phyloP scores from a whole-genome alignment of 768 basidiomycete species.

The Tricholoma saponaceum region DNA sequence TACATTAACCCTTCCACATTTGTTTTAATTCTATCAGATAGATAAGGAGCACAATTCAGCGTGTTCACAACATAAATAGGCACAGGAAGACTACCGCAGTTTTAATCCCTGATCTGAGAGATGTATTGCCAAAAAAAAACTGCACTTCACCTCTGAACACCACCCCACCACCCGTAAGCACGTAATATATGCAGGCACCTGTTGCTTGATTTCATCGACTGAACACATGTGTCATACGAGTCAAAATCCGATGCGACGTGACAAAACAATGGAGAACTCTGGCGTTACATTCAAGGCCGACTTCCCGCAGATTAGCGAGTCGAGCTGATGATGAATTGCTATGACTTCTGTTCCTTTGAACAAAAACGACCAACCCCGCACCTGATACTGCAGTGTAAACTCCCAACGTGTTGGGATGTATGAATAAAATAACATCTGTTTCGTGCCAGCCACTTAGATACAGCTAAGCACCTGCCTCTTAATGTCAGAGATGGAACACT shows the following conservation, averaged over 20 bases:
- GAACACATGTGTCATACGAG: not conserved
- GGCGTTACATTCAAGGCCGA: slow-evolving; percentile 2
- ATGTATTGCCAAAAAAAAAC: not conserved
- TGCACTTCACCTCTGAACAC: not conserved
- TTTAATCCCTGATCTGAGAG: not conserved
- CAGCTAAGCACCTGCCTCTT: too few relatives aligned
- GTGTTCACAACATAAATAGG: not conserved
- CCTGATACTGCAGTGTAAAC: too few relatives aligned
- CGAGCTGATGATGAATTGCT: not conserved
- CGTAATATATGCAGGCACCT: not conserved
- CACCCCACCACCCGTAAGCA: not conserved
- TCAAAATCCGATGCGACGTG: slow-evolving; percentile 5
- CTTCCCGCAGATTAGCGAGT: slow-evolving; percentile 4
- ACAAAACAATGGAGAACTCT: slow-evolving; percentile 14
- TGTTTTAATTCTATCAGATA: not conserved
- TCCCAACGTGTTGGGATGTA: too few relatives aligned
- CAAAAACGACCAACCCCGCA: not conserved
- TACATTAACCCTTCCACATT: not conserved
- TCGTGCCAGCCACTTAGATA: too few relatives aligned
- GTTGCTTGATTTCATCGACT: slow-evolving; percentile 3
- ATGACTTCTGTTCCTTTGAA: not conserved
- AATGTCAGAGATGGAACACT: too few relatives aligned
- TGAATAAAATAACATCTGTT: too few relatives aligned
- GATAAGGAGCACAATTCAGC: not conserved
- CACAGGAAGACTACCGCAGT: not conserved